Conservation (phyloP, 2,329 filamentous ascomycete species). For the Talaromyces sp. region DNA sequence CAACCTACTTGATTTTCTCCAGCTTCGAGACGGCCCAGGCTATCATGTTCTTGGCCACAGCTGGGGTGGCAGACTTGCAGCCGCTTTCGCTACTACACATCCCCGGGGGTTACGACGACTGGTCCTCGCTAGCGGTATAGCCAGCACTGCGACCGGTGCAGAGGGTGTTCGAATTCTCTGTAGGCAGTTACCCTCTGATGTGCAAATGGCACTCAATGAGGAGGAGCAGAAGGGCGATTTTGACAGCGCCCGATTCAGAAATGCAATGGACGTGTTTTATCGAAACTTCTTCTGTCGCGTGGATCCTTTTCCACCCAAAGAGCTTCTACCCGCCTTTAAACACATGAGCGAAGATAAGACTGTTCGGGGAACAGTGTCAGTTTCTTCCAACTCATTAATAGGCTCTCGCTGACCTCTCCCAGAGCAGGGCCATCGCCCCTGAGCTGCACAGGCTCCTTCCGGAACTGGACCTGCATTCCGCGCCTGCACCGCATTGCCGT, state of each 20-base stretch:
- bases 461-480: not conserved
- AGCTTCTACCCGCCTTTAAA: slow-evolving; percentile 2
- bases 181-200: not conserved
- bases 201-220: not conserved
- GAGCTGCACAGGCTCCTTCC: not conserved
- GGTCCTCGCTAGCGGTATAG: not conserved
- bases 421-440: not conserved
- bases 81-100: not conserved
- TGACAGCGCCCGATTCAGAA: not conserved
- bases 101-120: not conserved
- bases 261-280: not conserved
- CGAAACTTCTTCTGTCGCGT: not conserved
- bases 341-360: slow-evolving; percentile 3
- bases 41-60: not conserved
- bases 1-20: not conserved
- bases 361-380: not conserved
- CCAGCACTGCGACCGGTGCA: not conserved
- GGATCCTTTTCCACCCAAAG: not conserved
- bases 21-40: not conserved
- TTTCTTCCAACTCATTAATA: not conserved
- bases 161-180: not conserved
- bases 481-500: not conserved
- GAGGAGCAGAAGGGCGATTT: not conserved
- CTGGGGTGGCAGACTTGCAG: not conserved
- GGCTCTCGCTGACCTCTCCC: not conserved